Percentiles rank a stretch among this genome's conserved stretches.
phyloP scores from a whole-genome alignment of 441 rosid genomes.

The Erodium texanum region DNA sequence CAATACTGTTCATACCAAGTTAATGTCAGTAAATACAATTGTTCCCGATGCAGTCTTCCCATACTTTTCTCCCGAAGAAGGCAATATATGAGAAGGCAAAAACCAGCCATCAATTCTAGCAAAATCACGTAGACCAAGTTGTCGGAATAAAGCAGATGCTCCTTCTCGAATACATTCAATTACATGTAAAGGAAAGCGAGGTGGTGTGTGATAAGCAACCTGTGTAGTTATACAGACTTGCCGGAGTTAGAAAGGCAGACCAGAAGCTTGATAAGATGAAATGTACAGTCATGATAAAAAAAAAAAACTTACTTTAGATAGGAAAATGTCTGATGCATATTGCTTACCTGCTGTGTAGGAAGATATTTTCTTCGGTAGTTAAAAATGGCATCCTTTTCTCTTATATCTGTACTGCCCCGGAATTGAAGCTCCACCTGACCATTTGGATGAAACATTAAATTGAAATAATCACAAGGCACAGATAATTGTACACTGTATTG shows the following conservation, averaged over 20 bases:
- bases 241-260: constrained; percentile 12
- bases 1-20: constrained; percentile 50
- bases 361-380: constrained; percentile 91
- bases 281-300: neutral
- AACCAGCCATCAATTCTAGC: constrained; percentile 97
- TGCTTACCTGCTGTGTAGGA: constrained; percentile 83
- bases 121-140: constrained; percentile 79
- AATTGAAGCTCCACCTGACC: constrained; percentile 81
- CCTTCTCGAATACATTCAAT: constrained; percentile 68
- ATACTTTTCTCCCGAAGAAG: constrained; percentile 36
- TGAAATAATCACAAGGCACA: constrained; percentile 5
- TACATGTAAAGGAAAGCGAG: constrained; percentile 75
- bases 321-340: constrained; percentile 18
- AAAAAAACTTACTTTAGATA: constrained; percentile 10
- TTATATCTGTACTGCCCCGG: constrained; percentile 49
- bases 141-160: constrained; percentile 64
- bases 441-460: constrained; percentile 15
- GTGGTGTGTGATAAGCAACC: constrained; percentile 96
- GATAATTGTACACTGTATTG: neutral
- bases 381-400: constrained; percentile 73
- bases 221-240: constrained; percentile 24
- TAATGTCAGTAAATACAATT: constrained; percentile 71
- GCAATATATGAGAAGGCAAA: constrained; percentile 44
- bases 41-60: constrained; percentile 41
- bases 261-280: neutral